Conservation (phyloP, 306 rosid species). For the Nissolia schottii region DNA sequence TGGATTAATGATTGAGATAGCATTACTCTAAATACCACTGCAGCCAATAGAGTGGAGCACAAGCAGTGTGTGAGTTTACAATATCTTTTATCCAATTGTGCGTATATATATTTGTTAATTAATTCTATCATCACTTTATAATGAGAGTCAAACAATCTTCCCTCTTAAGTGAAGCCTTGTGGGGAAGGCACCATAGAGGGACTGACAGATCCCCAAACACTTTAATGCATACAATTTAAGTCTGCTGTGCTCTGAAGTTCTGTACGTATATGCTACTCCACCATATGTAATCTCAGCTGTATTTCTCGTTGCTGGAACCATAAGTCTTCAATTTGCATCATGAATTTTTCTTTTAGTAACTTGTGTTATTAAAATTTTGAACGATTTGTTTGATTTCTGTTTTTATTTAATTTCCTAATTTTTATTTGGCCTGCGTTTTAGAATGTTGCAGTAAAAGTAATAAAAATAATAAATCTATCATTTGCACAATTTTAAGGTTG, state of each 20-base stretch:
- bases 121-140: slow-evolving; percentile 33
- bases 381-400: too few species aligned
- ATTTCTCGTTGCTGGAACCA: background rate
- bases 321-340: background rate
- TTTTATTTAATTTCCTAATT: too few species aligned
- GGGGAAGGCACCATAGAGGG: slow-evolving; percentile 7
- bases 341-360: background rate
- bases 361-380: background rate
- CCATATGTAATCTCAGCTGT: slow-evolving; percentile 5
- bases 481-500: too few species aligned
- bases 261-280: slow-evolving; percentile 17
- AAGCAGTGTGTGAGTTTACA: slow-evolving; percentile 26
- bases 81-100: slow-evolving; percentile 26
- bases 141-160: slow-evolving; percentile 43
- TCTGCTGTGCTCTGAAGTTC: background rate
- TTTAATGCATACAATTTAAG: background rate
- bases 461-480: too few species aligned
- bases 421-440: too few species aligned
- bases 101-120: slow-evolving; percentile 36
- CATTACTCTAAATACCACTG: slow-evolving; percentile 22
- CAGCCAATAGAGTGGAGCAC: slow-evolving; percentile 30
- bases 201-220: background rate
- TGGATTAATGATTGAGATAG: slow-evolving; percentile 43
- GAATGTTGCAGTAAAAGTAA: too few species aligned
- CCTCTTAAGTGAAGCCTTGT: slow-evolving; percentile 55